Conservation (phyloP, 129 eudicot species). For the Lactuca saligna region DNA sequence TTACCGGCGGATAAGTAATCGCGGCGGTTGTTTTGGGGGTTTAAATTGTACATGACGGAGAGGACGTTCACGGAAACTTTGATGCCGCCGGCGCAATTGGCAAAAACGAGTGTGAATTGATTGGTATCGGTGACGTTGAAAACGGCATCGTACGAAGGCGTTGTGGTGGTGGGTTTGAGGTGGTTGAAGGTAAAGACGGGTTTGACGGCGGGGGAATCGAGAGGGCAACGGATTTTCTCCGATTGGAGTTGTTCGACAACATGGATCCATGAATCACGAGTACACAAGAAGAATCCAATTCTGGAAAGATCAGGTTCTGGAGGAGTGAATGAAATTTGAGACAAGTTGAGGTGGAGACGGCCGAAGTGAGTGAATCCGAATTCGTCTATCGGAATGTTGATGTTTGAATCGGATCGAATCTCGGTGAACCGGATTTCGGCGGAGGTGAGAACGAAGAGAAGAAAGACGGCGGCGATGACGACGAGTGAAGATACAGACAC, state of each 20-base stretch:
- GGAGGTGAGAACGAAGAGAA: slow-evolving; percentile 23
- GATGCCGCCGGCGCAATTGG: slow-evolving; percentile 41
- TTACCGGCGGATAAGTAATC: slow-evolving; percentile 57
- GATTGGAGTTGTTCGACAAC: slow-evolving; percentile 42
- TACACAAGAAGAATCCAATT: slow-evolving; percentile 44
- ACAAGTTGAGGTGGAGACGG: slow-evolving; percentile 43
- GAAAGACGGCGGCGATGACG: slow-evolving; percentile 1
- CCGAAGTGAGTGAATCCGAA: slow-evolving; percentile 61
- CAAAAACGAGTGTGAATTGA: slow-evolving; percentile 45
- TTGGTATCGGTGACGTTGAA: slow-evolving; percentile 36
- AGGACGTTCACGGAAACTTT: slow-evolving; percentile 38
- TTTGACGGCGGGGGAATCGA: slow-evolving; percentile 41
- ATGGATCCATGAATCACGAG: slow-evolving; percentile 48
- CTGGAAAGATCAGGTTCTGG: slow-evolving; percentile 42
- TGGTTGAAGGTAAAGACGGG: slow-evolving; percentile 38
- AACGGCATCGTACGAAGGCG: slow-evolving; percentile 18
- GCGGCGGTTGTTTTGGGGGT: slow-evolving; percentile 29
- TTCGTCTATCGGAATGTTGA: slow-evolving; percentile 49
- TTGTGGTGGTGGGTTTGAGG: slow-evolving; percentile 29
- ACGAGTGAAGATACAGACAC: background rate
- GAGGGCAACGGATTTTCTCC: slow-evolving; percentile 39
- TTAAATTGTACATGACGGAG: slow-evolving; percentile 44
- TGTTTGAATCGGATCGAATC: slow-evolving; percentile 46
- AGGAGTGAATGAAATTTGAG: slow-evolving; percentile 34
- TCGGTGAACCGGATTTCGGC: slow-evolving; percentile 45